phyloP scores from a whole-genome alignment of 2,329 filamentous ascomycete genomes.

The Fusarium beomiforme region DNA sequence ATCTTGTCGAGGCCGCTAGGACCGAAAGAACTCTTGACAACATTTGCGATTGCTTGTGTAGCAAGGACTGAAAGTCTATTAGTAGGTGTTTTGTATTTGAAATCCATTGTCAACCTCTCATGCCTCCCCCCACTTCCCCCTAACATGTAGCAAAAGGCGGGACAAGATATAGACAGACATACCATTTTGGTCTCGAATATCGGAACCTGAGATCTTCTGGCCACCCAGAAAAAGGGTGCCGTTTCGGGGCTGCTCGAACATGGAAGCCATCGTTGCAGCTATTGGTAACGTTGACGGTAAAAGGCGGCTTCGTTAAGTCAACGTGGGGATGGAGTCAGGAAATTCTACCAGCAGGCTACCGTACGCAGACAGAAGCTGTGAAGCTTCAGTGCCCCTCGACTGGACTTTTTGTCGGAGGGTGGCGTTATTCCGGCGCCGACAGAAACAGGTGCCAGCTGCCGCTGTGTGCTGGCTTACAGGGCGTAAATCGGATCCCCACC shows the following conservation, averaged over 20 bases:
- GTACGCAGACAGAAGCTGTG: slow-evolving; percentile 41
- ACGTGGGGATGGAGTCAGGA: slow-evolving; percentile 44
- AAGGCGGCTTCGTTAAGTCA: slow-evolving; percentile 43
- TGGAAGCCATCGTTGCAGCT: slow-evolving; percentile 78
- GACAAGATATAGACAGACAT: slow-evolving; percentile 46
- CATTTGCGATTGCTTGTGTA: slow-evolving; percentile 97
- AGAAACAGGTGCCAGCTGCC: not conserved
- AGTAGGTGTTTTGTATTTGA: slow-evolving; percentile 22
- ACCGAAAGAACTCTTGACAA: slow-evolving; percentile 98
- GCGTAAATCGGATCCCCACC: not conserved
- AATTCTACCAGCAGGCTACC: slow-evolving; percentile 45
- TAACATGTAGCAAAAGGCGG: slow-evolving; percentile 36
- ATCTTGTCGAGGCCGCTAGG: slow-evolving; percentile 98
- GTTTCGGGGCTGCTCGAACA: slow-evolving; percentile 95
- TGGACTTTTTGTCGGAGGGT: slow-evolving; percentile 43
- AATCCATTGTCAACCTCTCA: slow-evolving; percentile 29
- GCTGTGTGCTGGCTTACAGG: slow-evolving; percentile 1
- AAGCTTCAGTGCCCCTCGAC: slow-evolving; percentile 43
- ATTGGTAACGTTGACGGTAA: slow-evolving; percentile 35
- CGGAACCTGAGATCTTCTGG: slow-evolving; percentile 94
- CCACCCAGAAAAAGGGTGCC: slow-evolving; percentile 97
- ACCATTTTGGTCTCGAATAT: slow-evolving; percentile 98
- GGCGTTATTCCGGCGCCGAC: slow-evolving; percentile 43
- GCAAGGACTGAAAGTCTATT: slow-evolving; percentile 73
- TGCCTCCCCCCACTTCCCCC: slow-evolving; percentile 39